Evolutionary conservation across 441 rosid genomes (phyloP).

Genomic region (Capsella rubella): DNA sequence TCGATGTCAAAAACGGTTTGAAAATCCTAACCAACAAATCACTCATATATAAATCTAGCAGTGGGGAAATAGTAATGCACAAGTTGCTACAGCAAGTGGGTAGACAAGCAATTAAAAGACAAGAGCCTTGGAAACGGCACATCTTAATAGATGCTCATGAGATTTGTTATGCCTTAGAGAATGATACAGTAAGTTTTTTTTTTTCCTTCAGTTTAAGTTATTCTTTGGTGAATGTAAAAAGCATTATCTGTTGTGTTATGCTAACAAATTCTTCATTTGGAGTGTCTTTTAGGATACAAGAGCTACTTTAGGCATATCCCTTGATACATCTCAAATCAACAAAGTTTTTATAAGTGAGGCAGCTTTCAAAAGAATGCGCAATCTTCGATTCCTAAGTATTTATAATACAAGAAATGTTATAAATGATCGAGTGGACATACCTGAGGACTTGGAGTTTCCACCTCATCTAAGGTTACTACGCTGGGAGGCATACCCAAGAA

Average conservation of each 20-base stretch:
- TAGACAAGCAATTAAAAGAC: background rate
- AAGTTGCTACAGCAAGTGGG: background rate
- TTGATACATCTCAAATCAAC: background rate
- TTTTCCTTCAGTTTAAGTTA: too few species aligned
- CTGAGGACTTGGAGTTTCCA: constrained; percentile 19
- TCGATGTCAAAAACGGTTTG: background rate
- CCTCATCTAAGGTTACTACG: constrained; percentile 2
- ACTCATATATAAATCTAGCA: background rate
- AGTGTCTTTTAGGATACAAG: background rate
- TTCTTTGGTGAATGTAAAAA: background rate
- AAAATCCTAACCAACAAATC: background rate
- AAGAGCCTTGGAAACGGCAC: background rate
- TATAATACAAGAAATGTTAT: constrained; percentile 1
- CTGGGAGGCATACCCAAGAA: constrained; percentile 22
- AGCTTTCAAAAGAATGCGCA: constrained; percentile 5
- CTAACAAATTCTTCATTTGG: background rate
- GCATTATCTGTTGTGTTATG: background rate
- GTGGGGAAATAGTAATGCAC: background rate
- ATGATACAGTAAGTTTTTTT: background rate
- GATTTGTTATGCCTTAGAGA: background rate
- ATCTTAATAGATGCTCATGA: background rate
- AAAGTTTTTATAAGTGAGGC: background rate
- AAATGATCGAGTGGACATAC: background rate
- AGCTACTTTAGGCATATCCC: background rate
- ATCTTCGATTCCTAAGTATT: constrained; percentile 11